Evolutionary conservation across 768 basidiomycete genomes (phyloP).

Genomic region (Calocybe gangraenosa): DNA sequence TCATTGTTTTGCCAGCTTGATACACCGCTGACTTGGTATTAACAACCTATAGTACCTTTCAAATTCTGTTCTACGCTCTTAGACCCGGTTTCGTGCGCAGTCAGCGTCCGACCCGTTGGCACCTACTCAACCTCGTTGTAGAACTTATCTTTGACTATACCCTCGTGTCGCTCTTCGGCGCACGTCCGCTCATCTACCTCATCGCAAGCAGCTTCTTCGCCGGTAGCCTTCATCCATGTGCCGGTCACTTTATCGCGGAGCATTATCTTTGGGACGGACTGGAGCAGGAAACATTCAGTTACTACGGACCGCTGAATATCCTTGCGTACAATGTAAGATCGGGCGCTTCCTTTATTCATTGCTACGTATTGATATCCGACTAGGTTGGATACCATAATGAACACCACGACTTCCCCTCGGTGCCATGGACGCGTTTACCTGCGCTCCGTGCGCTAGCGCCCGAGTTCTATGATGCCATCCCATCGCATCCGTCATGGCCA

Average conservation of each 20-base stretch:
- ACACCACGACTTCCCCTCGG: slow-evolving; percentile 97
- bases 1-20: not conserved
- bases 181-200: slow-evolving; percentile 69
- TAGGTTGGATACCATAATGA: slow-evolving; percentile 99
- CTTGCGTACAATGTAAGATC: slow-evolving; percentile 82
- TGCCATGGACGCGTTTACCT: slow-evolving; percentile 93
- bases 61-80: slow-evolving; percentile 96
- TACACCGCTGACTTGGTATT: not conserved
- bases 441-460: slow-evolving; percentile 78
- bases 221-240: slow-evolving; percentile 92
- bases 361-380: slow-evolving; percentile 1
- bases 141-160: slow-evolving; percentile 73
- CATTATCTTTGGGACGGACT: slow-evolving; percentile 94
- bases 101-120: slow-evolving; percentile 81
- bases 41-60: slow-evolving; percentile 71
- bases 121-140: slow-evolving; percentile 67
- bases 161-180: slow-evolving; percentile 45
- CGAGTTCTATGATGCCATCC: slow-evolving; percentile 88
- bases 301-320: slow-evolving; percentile 88
- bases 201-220: slow-evolving; percentile 92
- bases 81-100: slow-evolving; percentile 89
- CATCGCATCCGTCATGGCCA: slow-evolving; percentile 89
- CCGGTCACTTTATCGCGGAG: slow-evolving; percentile 97
- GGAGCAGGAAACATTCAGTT: slow-evolving; percentile 94
- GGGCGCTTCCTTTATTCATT: not conserved